phyloP scores from a whole-genome alignment of 495 filamentous ascomycete species.

The Penicillium herquei region DNA sequence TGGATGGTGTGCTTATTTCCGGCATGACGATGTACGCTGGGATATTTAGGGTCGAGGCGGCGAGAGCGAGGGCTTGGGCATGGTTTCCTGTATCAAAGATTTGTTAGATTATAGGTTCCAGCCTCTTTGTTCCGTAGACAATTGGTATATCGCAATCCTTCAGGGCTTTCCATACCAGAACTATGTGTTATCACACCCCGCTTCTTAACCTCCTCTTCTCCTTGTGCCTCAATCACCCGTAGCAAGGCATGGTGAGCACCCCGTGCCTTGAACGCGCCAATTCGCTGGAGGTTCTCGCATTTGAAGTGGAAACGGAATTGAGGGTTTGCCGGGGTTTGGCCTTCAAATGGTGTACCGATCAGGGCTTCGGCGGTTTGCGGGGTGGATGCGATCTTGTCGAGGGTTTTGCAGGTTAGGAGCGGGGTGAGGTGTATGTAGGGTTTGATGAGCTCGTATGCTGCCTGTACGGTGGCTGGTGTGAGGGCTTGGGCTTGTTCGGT shows the following conservation, averaged over 20 bases:
- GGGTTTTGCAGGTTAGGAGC: slow-evolving; percentile 71
- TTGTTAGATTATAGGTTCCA: neutral
- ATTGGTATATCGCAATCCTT: neutral
- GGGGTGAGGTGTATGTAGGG: slow-evolving; percentile 80
- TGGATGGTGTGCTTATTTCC: slow-evolving; percentile 71
- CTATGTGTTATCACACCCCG: slow-evolving; percentile 89
- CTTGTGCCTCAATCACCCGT: slow-evolving; percentile 63
- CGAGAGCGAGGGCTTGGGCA: slow-evolving; percentile 89
- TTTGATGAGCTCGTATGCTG: slow-evolving; percentile 70
- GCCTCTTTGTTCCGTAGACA: neutral
- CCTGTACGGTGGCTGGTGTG: slow-evolving; percentile 63
- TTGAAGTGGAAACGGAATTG: slow-evolving; percentile 85
- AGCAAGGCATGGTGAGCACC: slow-evolving; percentile 88
- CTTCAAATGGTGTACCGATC: slow-evolving; percentile 56
- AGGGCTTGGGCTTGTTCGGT: slow-evolving; percentile 55
- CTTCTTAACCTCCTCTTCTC: slow-evolving; percentile 52
- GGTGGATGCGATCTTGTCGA: slow-evolving; percentile 72
- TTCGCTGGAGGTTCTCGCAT: slow-evolving; percentile 89
- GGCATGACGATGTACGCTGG: slow-evolving; percentile 92
- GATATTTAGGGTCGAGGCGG: slow-evolving; percentile 62
- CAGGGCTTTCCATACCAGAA: slow-evolving; percentile 56
- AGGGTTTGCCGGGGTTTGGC: slow-evolving; percentile 57
- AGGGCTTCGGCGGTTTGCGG: slow-evolving; percentile 56
- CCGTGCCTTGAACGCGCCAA: slow-evolving; percentile 90
- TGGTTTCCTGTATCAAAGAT: slow-evolving; percentile 70